These are phyloP conservation scores for Trichophyton schoenleinii DNA, from an alignment of 2,329 filamentous ascomycete genomes.

Conservation along the genomic window DNA sequence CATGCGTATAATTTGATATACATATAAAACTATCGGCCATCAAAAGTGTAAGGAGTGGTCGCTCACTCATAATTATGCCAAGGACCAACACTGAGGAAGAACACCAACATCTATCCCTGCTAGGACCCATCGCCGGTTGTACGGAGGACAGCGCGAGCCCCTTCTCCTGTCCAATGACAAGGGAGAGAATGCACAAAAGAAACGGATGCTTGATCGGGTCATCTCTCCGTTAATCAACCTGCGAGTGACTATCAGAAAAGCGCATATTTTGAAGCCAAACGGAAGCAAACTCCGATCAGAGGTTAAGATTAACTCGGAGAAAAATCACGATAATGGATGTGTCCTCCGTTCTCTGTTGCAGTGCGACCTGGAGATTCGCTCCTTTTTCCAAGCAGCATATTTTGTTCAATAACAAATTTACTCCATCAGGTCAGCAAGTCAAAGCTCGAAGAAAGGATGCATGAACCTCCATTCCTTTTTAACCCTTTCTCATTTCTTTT, in stretches of 20 bases:
- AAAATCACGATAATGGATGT: neutral
- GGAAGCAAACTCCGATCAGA: neutral
- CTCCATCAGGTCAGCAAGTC: neutral
- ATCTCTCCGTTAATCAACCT: neutral
- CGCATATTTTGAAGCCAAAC: neutral
- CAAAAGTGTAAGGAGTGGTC: neutral
- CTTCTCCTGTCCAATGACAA: neutral
- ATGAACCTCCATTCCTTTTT: neutral
- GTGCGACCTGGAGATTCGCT: neutral
- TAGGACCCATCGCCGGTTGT: neutral
- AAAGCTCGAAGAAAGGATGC: neutral
- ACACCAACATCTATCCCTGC: neutral
- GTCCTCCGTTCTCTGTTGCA: neutral
- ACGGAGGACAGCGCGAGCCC: neutral
- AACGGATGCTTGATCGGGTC: neutral
- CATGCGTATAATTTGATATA: neutral
- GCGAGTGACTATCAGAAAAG: neutral
- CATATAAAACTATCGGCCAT: neutral
- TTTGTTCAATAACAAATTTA: neutral
- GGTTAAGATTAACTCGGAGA: conserved; percentile 1
- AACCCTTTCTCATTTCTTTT: neutral
- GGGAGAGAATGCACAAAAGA: neutral
- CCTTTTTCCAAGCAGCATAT: neutral
- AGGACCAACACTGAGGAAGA: neutral
- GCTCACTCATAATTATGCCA: neutral